Base-by-base conservation (phyloP, 192 early-diverging fungal species). In the Podila clonocystis region DNA sequence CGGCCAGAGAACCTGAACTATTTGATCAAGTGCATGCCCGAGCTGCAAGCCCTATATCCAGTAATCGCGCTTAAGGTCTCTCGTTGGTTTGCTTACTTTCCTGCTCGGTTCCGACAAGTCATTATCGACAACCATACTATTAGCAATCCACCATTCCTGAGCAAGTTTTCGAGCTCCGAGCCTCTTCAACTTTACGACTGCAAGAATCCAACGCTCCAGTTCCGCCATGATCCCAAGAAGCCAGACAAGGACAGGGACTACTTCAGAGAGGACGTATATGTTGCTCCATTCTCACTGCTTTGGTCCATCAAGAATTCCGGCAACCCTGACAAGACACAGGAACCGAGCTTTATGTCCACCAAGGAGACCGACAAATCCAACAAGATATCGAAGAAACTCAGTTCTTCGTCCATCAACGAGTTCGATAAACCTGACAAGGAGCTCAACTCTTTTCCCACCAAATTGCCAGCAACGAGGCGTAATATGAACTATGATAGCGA, bases 111-210 rank as follows among this genome's bases (percentile, higher is more conserved):
- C 57, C 36, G 67, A 31, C 34, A 50, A 5, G 58, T 69, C 29
- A 48, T 69, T 22, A 38, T 69, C 38, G 67, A 69, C 26, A 36
- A 59, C 58, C 36, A 61, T 31, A 28, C 24, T 7, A 61, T 69
- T 8, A 52, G 22, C 3, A 34, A 69, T 36, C 67, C 67, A 4
- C 59, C 59, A 30, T 19, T 26, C 26, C 13, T 61, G 28, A 19
- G 62, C 20, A 36, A 24, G 17, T 45, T 64, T 22, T 45, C 4
- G 22, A 36, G n/a, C 22, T 36, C 50, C 22, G 15, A 50, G 29
- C 3, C 31, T 12, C 7, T 17, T 17, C 8, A 19, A 57, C 30
- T 13, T 33, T 38, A n/a, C 52, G 59, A 61, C 22, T 61, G 59
- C 30, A 12, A 20, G 59, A 61, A 30, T 61, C 59, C 59, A 19